phyloP scores from a whole-genome alignment of 2,329 filamentous ascomycete species.

The Diaporthe batatas region DNA sequence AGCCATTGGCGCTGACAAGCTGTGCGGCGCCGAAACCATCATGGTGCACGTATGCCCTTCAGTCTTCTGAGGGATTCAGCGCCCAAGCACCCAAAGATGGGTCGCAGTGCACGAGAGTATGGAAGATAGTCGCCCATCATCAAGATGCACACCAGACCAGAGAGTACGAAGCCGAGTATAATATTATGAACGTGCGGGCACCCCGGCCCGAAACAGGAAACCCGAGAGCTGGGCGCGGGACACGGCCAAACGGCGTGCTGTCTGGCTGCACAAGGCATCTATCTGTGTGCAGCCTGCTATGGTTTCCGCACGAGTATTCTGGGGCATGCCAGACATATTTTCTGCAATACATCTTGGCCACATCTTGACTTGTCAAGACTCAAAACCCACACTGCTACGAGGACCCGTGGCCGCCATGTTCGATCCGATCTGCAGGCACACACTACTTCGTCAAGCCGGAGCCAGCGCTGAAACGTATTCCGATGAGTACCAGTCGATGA shows the following conservation, averaged over 20 bases:
- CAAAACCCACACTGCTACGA: background rate
- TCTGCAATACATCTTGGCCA: background rate
- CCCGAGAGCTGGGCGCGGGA: background rate
- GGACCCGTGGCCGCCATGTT: background rate
- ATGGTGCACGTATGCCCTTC: background rate
- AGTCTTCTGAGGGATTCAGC: background rate
- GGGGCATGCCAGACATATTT: background rate
- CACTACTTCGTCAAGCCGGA: background rate
- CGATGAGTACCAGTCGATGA: background rate
- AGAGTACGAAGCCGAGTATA: background rate
- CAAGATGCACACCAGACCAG: background rate
- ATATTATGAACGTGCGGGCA: background rate
- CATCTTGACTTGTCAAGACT: background rate
- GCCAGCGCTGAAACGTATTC: background rate
- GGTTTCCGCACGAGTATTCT: background rate
- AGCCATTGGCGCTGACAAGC: constrained; percentile 4
- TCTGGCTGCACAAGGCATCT: background rate
- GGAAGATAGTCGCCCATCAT: too few relatives aligned
- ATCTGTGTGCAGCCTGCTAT: background rate
- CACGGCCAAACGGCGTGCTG: background rate
- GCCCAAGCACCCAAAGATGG: background rate
- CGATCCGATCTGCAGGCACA: background rate
- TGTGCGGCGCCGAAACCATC: background rate
- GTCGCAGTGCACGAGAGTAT: background rate
- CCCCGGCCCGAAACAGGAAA: constrained; percentile 13